Conservation (phyloP, 352 stramenopile species). For the Phytophthora pseudosyringae region DNA sequence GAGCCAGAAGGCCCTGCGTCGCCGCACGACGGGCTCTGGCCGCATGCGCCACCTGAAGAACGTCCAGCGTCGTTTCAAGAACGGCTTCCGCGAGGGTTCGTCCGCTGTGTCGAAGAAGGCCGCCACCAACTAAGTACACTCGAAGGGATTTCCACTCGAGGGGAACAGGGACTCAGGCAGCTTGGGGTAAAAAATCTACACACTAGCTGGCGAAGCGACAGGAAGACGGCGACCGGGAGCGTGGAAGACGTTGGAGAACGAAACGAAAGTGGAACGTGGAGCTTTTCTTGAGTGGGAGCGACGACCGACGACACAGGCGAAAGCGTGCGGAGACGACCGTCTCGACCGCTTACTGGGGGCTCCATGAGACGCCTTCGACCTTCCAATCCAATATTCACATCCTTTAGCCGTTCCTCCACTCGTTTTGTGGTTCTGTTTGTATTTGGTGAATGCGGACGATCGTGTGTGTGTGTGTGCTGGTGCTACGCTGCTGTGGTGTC, state of each 20-base stretch:
- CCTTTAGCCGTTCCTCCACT: conserved; percentile 37
- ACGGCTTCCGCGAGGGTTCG: conserved; percentile 98
- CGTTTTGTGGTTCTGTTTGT: conserved; percentile 28
- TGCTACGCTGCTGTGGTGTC: conserved; percentile 22
- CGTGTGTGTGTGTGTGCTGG: conserved; percentile 1
- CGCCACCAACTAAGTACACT: conserved; percentile 85
- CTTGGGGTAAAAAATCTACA: conserved; percentile 47
- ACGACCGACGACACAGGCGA: conserved; percentile 22
- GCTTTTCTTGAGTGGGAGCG: conserved; percentile 9
- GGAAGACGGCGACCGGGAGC: conserved; percentile 32
- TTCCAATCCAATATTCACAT: conserved; percentile 57
- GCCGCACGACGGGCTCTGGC: conserved; percentile 96
- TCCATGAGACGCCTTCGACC: conserved; percentile 33
- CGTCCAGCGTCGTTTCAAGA: conserved; percentile 99
- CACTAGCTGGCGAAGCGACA: conserved; percentile 45
- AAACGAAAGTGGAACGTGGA: conserved; percentile 26
- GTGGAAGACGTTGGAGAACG: conserved; percentile 27
- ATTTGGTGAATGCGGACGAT: neutral
- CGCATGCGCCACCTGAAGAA: conserved; percentile 99
- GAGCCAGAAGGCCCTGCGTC: conserved; percentile 98
- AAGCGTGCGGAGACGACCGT: conserved; percentile 24
- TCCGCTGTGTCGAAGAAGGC: conserved; percentile 89
- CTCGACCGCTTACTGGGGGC: conserved; percentile 4
- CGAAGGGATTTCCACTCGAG: conserved; percentile 14
- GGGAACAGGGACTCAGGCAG: conserved; percentile 36